A percentile compares a stretch with the other conserved stretches of the same genome.
phyloP scores from a whole-genome alignment of 768 basidiomycete species.

The Hygrocybe punicea region DNA sequence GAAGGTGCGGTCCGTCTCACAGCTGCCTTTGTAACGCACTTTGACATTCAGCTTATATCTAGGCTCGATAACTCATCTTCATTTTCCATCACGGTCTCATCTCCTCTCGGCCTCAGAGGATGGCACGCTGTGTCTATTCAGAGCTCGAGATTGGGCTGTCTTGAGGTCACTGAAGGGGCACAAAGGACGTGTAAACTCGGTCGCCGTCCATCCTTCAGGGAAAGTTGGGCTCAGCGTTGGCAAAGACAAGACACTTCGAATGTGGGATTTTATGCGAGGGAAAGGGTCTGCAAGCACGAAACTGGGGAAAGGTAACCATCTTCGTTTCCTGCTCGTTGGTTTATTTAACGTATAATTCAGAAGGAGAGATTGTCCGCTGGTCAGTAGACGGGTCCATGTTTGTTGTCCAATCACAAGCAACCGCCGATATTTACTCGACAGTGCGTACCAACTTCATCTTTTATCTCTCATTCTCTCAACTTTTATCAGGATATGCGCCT shows the following conservation, averaged over 20 bases:
- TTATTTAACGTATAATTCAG: slow-evolving; percentile 36
- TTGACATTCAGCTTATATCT: not conserved
- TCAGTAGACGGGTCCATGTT: slow-evolving; percentile 74
- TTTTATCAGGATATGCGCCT: slow-evolving; percentile 68
- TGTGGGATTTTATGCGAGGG: slow-evolving; percentile 99
- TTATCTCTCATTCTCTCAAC: slow-evolving; percentile 1
- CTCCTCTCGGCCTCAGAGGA: slow-evolving; percentile 91
- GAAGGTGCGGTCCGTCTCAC: slow-evolving; percentile 53
- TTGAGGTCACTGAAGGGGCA: slow-evolving; percentile 88
- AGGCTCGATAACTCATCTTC: slow-evolving; percentile 91
- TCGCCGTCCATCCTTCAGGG: slow-evolving; percentile 90
- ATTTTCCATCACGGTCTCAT: slow-evolving; percentile 85
- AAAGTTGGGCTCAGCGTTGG: slow-evolving; percentile 91
- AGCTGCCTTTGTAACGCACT: not conserved
- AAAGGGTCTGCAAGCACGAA: slow-evolving; percentile 86
- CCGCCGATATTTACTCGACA: slow-evolving; percentile 79
- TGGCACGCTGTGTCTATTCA: slow-evolving; percentile 85
- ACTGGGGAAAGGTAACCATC: slow-evolving; percentile 71
- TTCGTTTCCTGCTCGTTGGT: not conserved
- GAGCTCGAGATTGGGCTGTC: slow-evolving; percentile 90
- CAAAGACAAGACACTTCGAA: slow-evolving; percentile 80
- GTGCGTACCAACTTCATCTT: slow-evolving; percentile 40
- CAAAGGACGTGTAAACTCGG: slow-evolving; percentile 85
- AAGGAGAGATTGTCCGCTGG: slow-evolving; percentile 93
- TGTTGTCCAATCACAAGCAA: slow-evolving; percentile 70